Evolutionary conservation across 2,329 filamentous ascomycete species (phyloP), one percentile per base, ranked within the genome.

Genomic region (Sporothrix curviconia): DNA sequence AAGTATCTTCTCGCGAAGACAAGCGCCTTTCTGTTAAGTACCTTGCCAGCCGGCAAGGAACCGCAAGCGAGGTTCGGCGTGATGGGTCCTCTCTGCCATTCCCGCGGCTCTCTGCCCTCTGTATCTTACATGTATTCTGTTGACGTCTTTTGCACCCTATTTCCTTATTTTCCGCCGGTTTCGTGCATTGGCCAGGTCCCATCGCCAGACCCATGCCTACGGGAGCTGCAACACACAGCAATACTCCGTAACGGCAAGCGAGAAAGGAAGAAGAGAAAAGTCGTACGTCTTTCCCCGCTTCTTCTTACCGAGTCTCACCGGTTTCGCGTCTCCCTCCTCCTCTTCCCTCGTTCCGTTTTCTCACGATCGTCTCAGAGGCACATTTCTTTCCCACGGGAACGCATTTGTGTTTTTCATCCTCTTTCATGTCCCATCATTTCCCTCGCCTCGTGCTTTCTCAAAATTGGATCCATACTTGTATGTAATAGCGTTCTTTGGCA

Each of bases 381-480:
- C n/a, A n/a, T n/a, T n/a, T n/a, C n/a, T n/a, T n/a, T n/a, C n/a
- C n/a, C n/a, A n/a, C n/a, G n/a, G n/a, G n/a, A n/a, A n/a, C n/a
- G n/a, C n/a, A n/a, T n/a, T n/a, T n/a, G n/a, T n/a, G n/a, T n/a
- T n/a, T n/a, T n/a, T n/a, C n/a, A n/a, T n/a, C n/a, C n/a, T n/a
- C n/a, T n/a, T n/a, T n/a, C n/a, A n/a, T n/a, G n/a, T n/a, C n/a
- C n/a, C n/a, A n/a, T n/a, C n/a, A n/a, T n/a, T n/a, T n/a, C n/a
- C n/a, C n/a, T n/a, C n/a, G n/a, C n/a, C n/a, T n/a, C n/a, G n/a
- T n/a, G n/a, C n/a, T 46, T 28, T 28, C 42, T 47, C 50, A 22
- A 39, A 53, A 30, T 42, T 30, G 47, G 47, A 50, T 37, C 47
- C 47, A 51, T 51, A 24, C 47, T 51, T 51, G 32, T 51, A 51